These are phyloP conservation scores for Xylaria longipes DNA, from an alignment of 495 filamentous ascomycete genomes.

Conservation along the genomic window DNA sequence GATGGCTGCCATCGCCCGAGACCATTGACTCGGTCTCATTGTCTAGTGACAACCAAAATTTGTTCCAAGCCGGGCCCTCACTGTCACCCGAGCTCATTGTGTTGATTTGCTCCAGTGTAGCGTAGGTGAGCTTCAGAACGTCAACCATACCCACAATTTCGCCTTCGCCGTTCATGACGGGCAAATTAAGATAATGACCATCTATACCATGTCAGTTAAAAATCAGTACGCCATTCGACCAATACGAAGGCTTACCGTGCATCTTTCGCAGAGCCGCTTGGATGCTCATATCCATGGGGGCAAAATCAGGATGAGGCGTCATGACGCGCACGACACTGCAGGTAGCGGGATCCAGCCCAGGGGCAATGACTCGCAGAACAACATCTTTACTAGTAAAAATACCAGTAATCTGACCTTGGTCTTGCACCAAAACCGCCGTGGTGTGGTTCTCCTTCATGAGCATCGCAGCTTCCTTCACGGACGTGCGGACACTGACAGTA, in stretches of 20 bases:
- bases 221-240: neutral
- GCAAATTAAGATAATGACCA: conserved; percentile 96
- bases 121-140: conserved; percentile 96
- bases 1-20: conserved; percentile 82
- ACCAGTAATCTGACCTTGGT: conserved; percentile 95
- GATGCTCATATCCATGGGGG: conserved; percentile 98
- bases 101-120: conserved; percentile 93
- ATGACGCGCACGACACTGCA: conserved; percentile 98
- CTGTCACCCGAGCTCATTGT: conserved; percentile 70
- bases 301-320: conserved; percentile 99
- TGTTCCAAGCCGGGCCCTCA: conserved; percentile 98
- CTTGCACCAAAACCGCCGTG: conserved; percentile 93
- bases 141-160: conserved; percentile 99
- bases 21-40: conserved; percentile 96
- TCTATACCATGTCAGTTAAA: conserved; percentile 58
- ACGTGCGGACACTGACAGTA: conserved; percentile 93
- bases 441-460: conserved; percentile 99
- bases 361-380: conserved; percentile 95
- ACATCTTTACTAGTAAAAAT: conserved; percentile 99
- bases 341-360: conserved; percentile 89
- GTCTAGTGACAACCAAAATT: conserved; percentile 98
- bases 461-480: conserved; percentile 91
- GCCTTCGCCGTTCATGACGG: conserved; percentile 95
- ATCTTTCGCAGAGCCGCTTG: conserved; percentile 97
- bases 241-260: conserved; percentile 73